These are phyloP conservation scores for Anisogramma anomala DNA, from an alignment of 2,329 filamentous ascomycete species.

Conservation along the genomic window DNA sequence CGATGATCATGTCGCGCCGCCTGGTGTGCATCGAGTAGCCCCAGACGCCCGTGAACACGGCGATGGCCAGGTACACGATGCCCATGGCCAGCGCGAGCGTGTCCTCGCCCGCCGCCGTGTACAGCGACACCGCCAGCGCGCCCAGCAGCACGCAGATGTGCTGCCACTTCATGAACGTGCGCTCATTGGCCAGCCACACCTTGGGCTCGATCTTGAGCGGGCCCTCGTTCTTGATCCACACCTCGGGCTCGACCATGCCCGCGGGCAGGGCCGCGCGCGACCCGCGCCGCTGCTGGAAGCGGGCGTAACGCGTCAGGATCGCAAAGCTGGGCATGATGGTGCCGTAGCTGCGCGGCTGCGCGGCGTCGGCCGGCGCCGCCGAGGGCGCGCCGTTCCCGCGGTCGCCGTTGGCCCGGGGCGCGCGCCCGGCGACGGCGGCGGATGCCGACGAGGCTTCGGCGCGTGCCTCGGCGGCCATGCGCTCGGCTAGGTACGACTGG, in stretches of 20 bases:
- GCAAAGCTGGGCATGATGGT: slow-evolving; percentile 73
- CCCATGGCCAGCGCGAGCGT: slow-evolving; percentile 60
- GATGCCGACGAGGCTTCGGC: slow-evolving; percentile 14
- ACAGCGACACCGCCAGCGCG: slow-evolving; percentile 70
- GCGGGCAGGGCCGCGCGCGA: slow-evolving; percentile 53
- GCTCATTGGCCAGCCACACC: slow-evolving; percentile 96
- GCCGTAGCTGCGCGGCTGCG: slow-evolving; percentile 31
- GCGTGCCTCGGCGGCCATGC: slow-evolving; percentile 25
- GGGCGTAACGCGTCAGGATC: slow-evolving; percentile 59
- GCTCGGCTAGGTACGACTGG: slow-evolving; percentile 51
- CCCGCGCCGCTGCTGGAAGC: slow-evolving; percentile 35
- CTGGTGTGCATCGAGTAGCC: slow-evolving; percentile 74
- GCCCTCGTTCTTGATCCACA: slow-evolving; percentile 91
- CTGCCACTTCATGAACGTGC: slow-evolving; percentile 98
- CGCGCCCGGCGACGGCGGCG: slow-evolving; percentile 7
- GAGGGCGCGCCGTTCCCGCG: slow-evolving; percentile 3
- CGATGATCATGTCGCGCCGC: slow-evolving; percentile 66
- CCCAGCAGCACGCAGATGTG: slow-evolving; percentile 85
- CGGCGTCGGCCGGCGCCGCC: slow-evolving; percentile 8
- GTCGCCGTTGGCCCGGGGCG: slow-evolving; percentile 1
- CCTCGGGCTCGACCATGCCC: slow-evolving; percentile 72
- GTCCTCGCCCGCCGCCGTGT: slow-evolving; percentile 76
- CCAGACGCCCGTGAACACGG: slow-evolving; percentile 75
- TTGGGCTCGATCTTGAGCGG: slow-evolving; percentile 91
- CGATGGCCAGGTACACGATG: slow-evolving; percentile 71